Evolutionary conservation across 805 yeast genomes (phyloP), one percentile per base, ranked within the genome.

Genomic region (Teunomyces stri): DNA sequence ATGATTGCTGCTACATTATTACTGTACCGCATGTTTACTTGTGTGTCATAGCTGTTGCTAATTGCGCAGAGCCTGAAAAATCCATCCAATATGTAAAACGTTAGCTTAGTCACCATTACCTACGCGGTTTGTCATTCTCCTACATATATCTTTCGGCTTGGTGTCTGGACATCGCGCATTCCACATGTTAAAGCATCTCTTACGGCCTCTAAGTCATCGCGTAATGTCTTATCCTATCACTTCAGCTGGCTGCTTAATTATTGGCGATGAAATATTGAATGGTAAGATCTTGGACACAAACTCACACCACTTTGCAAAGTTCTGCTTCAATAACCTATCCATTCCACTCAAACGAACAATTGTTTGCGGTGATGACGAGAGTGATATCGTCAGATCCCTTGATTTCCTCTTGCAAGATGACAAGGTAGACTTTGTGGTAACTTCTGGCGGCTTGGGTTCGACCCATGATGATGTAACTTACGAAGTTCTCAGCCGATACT

Each of bases 381-480:
- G 65, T 1, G 94, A 87, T 47, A 89, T 89, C 38, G 66, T 74
- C 1, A 72, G 72, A 11, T 78, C 83, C 0, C 64, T 87, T 18
- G 57, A 66, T 9, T 65, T 84, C 39, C 69, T 80, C n/a, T 55
- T 61, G 2, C 56, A 63, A 31, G 54, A 67, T 16, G 62, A 71
- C n/a, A 67, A 72, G 38, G 83, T 81, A 54, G 89, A 86, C 58
- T 75, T 87, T 38, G 75, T 87, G 6, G 78, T 87, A 18, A 87
- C 95, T 0, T 76, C 85, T 46, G 86, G 88, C 28, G 84, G 76
- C 1, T 87, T 89, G 49, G 97, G 97, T 0, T 87, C 96, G 4
- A 89, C 96, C 0, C 96, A 89, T 56, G 96, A 89, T 60, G 97
- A 89, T 61, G 85, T 89, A 50, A 89, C 96, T 0, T 89, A 89